Evolutionary conservation across 1,284 basidiomycete genomes (phyloP), one percentile per base, ranked within the genome.

Genomic region (Ustilago vetiveriae): DNA sequence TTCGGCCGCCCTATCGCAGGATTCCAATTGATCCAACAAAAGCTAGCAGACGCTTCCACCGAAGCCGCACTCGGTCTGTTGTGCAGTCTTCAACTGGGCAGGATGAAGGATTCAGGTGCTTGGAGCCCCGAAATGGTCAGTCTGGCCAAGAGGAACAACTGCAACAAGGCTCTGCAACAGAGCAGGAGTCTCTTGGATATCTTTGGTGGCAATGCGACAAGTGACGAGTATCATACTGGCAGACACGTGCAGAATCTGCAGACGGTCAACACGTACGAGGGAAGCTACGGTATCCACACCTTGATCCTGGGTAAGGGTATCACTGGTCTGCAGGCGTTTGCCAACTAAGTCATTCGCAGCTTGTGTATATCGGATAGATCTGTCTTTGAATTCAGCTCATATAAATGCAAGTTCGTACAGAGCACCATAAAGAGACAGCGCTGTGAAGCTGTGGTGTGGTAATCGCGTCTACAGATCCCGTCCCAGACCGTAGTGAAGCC

Each of bases 141-240:
- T 69, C 85, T 97, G 76, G 87, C 97, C 68, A 98, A 98, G 86
- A 87, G 92, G 69, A 98, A 98, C 82, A 98, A 97, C 78, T 95
- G 93, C 78, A 92, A 92, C 17, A 94, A 94, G 84, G 94, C 94
- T 1, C 84, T 78, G 17, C 44, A 65, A 26, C 72, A 76, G 40
- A 45, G 63, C 3, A 42, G 77, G 14, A 70, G 51, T 14, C 57
- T 79, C 33, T 90, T 19, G 45, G 84, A 97, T 92, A 98, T 81
- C 90, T 74, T 76, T 40, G 75, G 77, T 4, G 77, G 77, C 16
- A 79, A 79, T 32, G 74, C 74, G 75, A 90, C 76, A 9, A 63
- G 58, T 6, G 77, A 79, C 52, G 77, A 79, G 60, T 79, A 79
- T 49, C 48, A 49, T 11, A 52, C 45, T 4, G 63, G 62, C 3